phyloP scores from a whole-genome alignment of 1,139 yeast species.

The Geotrichum europaeum region DNA sequence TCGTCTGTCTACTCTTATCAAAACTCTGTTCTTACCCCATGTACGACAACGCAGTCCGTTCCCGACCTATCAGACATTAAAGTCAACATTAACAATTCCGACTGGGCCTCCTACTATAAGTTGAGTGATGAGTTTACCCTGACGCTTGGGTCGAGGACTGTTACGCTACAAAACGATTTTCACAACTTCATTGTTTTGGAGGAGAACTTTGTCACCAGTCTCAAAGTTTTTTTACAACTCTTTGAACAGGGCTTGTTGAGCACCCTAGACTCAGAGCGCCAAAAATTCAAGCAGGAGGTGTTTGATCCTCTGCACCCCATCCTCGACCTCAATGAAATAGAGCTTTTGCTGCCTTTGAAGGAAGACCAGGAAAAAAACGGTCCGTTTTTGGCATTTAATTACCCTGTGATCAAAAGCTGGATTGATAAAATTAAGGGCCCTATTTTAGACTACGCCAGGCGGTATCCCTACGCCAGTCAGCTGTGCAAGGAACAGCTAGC shows the following conservation, averaged over 20 bases:
- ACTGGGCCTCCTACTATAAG: slow-evolving; percentile 14
- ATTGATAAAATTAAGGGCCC: slow-evolving; percentile 6
- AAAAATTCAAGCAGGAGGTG: slow-evolving; percentile 8
- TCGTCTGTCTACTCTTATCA: slow-evolving; percentile 10
- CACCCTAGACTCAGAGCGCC: slow-evolving; percentile 1
- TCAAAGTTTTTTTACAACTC: slow-evolving; percentile 11
- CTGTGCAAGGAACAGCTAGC: background rate
- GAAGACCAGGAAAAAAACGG: slow-evolving; percentile 8
- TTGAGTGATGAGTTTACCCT: slow-evolving; percentile 5
- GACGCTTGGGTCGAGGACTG: slow-evolving; percentile 1
- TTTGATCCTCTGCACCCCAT: slow-evolving; percentile 12
- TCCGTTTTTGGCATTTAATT: slow-evolving; percentile 8
- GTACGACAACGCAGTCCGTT: slow-evolving; percentile 9
- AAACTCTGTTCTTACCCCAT: slow-evolving; percentile 9
- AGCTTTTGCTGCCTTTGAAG: slow-evolving; percentile 12
- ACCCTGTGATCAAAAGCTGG: slow-evolving; percentile 10
- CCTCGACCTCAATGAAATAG: slow-evolving; percentile 9
- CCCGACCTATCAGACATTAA: slow-evolving; percentile 7
- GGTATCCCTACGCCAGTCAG: slow-evolving; percentile 11
- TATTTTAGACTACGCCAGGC: slow-evolving; percentile 10
- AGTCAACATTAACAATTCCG: slow-evolving; percentile 10
- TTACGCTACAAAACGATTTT: slow-evolving; percentile 14
- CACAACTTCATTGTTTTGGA: slow-evolving; percentile 14
- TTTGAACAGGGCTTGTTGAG: slow-evolving; percentile 12
- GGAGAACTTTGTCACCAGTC: slow-evolving; percentile 13